Evolutionary conservation across 352 stramenopile genomes (phyloP).

Genomic region (Globisporangium lucens): DNA sequence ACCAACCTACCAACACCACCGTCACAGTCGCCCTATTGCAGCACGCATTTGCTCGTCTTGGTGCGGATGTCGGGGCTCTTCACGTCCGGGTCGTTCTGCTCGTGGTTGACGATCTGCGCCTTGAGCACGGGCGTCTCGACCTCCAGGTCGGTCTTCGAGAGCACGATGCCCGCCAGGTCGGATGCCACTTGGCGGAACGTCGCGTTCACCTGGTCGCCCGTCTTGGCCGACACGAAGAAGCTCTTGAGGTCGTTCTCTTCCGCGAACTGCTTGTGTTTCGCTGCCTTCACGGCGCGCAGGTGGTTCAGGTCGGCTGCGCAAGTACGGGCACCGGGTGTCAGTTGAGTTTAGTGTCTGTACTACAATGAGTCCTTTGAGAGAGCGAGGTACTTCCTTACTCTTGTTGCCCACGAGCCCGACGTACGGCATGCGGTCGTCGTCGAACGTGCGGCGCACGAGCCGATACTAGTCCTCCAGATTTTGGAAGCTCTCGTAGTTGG

Average conservation of each 20-base stretch:
- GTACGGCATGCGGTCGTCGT: conserved; percentile 85
- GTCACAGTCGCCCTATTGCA: conserved; percentile 32
- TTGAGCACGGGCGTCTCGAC: conserved; percentile 82
- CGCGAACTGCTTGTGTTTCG: conserved; percentile 91
- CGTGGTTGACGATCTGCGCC: conserved; percentile 91
- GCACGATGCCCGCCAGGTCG: conserved; percentile 74
- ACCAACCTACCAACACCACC: not conserved
- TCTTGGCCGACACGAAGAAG: conserved; percentile 94
- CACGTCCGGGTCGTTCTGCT: conserved; percentile 88
- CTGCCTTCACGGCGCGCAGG: conserved; percentile 81
- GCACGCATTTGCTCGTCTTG: conserved; percentile 43
- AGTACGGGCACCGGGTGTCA: not conserved
- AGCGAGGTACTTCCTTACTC: conserved; percentile 30
- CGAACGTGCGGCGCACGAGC: conserved; percentile 88
- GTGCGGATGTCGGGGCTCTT: conserved; percentile 70
- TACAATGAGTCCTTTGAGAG: not conserved
- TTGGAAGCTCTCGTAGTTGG: conserved; percentile 94
- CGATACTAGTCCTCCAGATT: conserved; percentile 95
- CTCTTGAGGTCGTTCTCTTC: conserved; percentile 92
- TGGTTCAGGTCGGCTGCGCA: conserved; percentile 88
- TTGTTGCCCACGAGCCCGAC: conserved; percentile 92
- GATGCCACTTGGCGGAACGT: conserved; percentile 84
- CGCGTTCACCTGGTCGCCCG: conserved; percentile 89
- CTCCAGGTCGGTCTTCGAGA: conserved; percentile 87
- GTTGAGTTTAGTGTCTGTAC: not conserved